phyloP scores from a whole-genome alignment of 2,329 filamentous ascomycete genomes.

The Talaromyces sp. region DNA sequence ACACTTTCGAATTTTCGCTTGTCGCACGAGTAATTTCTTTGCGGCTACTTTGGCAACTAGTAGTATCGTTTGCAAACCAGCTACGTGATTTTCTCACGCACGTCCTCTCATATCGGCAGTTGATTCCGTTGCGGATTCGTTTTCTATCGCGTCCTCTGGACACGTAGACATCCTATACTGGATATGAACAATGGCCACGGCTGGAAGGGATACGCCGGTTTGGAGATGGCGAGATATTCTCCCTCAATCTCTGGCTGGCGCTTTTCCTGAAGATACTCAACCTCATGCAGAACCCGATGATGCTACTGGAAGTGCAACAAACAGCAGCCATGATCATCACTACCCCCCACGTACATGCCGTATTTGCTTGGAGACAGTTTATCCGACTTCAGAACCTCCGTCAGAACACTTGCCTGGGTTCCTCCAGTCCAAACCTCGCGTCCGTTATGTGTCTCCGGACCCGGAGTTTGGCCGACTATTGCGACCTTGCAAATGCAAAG shows the following conservation, averaged over 20 bases:
- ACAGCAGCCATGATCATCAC: constrained; percentile 36
- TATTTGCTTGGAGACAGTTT: constrained; percentile 76
- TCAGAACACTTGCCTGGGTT: constrained; percentile 53
- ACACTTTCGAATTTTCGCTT: not conserved
- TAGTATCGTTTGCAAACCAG: not conserved
- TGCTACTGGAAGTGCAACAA: constrained; percentile 15
- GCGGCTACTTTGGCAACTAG: not conserved
- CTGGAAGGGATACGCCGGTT: not conserved
- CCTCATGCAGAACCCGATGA: constrained; percentile 13
- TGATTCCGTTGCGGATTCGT: not conserved
- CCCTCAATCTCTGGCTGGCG: not conserved
- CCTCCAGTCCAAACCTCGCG: constrained; percentile 53
- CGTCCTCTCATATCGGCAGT: not conserved
- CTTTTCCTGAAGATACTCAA: constrained; percentile 5
- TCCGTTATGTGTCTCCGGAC: constrained; percentile 71
- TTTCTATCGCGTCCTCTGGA: not conserved
- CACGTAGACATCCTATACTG: constrained; percentile 2
- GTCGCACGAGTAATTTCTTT: not conserved
- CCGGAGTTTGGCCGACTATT: constrained; percentile 71
- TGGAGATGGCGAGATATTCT: constrained; percentile 14
- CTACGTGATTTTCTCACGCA: not conserved
- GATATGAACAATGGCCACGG: constrained; percentile 7
- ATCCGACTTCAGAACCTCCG: constrained; percentile 55
- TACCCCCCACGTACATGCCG: constrained; percentile 76
- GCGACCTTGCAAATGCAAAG: constrained; percentile 89